These are phyloP conservation scores for Schizochytrium sp. DNA, from an alignment of 108 stramenopile genomes.

Conservation along the genomic window DNA sequence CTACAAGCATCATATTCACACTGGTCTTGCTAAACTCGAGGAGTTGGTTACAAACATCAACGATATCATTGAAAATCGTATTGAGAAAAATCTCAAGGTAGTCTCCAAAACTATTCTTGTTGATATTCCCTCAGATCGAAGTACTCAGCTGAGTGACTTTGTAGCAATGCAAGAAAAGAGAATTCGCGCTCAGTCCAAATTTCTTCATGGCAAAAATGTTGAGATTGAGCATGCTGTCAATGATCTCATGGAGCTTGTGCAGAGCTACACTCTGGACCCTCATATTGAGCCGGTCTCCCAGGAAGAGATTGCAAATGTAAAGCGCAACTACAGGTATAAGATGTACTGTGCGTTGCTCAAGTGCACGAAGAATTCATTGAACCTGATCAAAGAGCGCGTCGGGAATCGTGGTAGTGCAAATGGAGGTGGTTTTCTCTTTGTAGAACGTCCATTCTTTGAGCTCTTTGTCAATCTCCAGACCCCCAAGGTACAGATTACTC, in stretches of 20 bases:
- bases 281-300: slow-evolving; percentile 79
- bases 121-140: slow-evolving; percentile 84
- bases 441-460: slow-evolving; percentile 83
- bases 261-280: slow-evolving; percentile 81
- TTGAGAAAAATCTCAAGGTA: slow-evolving; percentile 89
- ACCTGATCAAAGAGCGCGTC: slow-evolving; percentile 86
- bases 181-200: slow-evolving; percentile 76
- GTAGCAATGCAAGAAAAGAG: slow-evolving; percentile 85
- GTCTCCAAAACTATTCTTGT: slow-evolving; percentile 86
- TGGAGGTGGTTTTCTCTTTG: not conserved
- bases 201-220: slow-evolving; percentile 89
- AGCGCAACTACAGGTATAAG: slow-evolving; percentile 90
- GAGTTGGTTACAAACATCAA: slow-evolving; percentile 87
- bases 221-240: slow-evolving; percentile 89
- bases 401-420: slow-evolving; percentile 71
- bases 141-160: slow-evolving; percentile 90
- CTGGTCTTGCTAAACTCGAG: slow-evolving; percentile 83
- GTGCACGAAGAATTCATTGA: slow-evolving; percentile 88
- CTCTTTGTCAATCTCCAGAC: slow-evolving; percentile 87
- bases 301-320: slow-evolving; percentile 82
- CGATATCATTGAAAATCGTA: slow-evolving; percentile 90
- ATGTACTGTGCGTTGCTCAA: slow-evolving; percentile 89
- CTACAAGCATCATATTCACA: slow-evolving; percentile 83
- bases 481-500: slow-evolving; percentile 79
- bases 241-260: slow-evolving; percentile 83